These are phyloP conservation scores for Protomyces lactucae-debilis DNA, from an alignment of 1,139 yeast species.

Conservation along the genomic window DNA sequence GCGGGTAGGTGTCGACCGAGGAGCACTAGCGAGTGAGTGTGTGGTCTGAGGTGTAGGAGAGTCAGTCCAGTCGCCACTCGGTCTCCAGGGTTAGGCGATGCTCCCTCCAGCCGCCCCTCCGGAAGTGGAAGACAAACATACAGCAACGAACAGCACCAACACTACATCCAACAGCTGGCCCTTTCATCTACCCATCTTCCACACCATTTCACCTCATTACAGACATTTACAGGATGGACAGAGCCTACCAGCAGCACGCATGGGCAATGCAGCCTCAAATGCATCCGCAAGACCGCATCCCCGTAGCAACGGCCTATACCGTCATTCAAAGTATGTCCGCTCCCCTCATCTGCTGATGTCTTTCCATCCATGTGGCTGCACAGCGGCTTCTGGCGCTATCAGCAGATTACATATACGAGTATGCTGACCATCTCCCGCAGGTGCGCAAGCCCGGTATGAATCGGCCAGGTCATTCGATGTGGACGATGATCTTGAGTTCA, in stretches of 20 bases:
- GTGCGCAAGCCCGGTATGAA: constrained; percentile 37
- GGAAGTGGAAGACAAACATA: background rate
- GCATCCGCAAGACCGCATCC: background rate
- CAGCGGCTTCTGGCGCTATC: background rate
- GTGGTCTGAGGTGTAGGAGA: too few relatives aligned
- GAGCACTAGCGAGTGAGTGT: too few relatives aligned
- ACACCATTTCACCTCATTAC: background rate
- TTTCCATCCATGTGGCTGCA: too few relatives aligned
- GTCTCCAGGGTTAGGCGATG: too few relatives aligned
- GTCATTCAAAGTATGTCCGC: background rate
- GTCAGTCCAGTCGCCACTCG: too few relatives aligned
- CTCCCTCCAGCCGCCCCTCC: background rate
- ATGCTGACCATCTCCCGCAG: background rate
- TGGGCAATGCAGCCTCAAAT: background rate
- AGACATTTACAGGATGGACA: background rate
- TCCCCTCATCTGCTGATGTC: background rate
- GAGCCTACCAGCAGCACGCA: background rate
- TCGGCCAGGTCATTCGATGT: constrained; percentile 63
- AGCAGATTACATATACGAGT: background rate
- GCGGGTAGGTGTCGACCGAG: too few relatives aligned
- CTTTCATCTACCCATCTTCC: background rate
- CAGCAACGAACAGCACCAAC: background rate
- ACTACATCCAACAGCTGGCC: background rate
- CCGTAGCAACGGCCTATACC: background rate
- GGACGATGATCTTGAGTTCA: constrained; percentile 68